A percentile compares a stretch with the other conserved stretches of the same genome.
Evolutionary conservation across 1,284 basidiomycete species (phyloP).

Genomic region (Ganoderma lingzhi): DNA sequence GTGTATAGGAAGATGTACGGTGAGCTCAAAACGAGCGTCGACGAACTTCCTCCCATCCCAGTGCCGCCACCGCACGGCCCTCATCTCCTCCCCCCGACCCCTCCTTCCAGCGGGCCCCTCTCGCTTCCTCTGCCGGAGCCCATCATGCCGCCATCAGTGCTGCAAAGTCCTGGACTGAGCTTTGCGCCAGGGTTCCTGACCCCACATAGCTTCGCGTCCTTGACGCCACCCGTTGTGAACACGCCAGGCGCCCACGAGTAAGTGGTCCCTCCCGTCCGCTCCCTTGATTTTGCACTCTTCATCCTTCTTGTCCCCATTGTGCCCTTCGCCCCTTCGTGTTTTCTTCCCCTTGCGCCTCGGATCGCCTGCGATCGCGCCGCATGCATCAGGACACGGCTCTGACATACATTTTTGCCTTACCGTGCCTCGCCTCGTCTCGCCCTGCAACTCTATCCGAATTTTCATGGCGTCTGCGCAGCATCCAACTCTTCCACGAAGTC

Average conservation of each 20-base stretch:
- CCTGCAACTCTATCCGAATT: neutral
- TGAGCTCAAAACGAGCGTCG: conserved; percentile 22
- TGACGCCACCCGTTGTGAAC: conserved; percentile 29
- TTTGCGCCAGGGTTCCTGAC: conserved; percentile 27
- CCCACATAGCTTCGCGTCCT: conserved; percentile 30
- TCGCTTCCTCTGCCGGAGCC: conserved; percentile 17
- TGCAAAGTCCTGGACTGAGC: conserved; percentile 22
- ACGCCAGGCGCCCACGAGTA: conserved; percentile 32
- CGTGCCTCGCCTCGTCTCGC: neutral
- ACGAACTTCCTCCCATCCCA: conserved; percentile 31
- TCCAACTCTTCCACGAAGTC: conserved; percentile 38
- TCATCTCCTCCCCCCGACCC: conserved; percentile 31
- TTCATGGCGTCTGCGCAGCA: conserved; percentile 21
- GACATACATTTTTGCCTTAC: neutral
- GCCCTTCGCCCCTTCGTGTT: neutral
- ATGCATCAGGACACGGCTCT: neutral
- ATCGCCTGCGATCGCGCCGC: conserved; percentile 5
- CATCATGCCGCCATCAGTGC: conserved; percentile 18
- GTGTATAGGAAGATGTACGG: conserved; percentile 23
- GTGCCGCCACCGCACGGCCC: conserved; percentile 29
- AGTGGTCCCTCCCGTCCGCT: conserved; percentile 13
- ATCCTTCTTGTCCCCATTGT: neutral
- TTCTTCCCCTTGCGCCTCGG: conserved; percentile 5
- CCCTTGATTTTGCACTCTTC: conserved; percentile 3
- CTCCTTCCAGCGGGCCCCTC: conserved; percentile 26